A percentile compares a stretch with the other conserved stretches of the same genome.
phyloP scores from a whole-genome alignment of 306 rosid genomes.

The Begonia masoniana region DNA sequence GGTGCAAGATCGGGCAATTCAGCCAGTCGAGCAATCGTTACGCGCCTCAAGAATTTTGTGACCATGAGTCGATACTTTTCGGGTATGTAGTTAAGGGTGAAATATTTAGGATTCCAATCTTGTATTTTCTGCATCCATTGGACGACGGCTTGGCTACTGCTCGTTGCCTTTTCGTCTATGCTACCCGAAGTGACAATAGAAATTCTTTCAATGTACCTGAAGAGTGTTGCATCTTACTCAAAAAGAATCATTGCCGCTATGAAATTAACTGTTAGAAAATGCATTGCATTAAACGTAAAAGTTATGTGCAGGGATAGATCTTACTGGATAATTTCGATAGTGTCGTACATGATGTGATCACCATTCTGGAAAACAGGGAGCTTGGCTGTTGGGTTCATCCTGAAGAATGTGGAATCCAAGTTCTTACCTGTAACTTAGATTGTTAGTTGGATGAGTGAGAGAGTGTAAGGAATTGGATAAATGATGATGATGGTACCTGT shows the following conservation, averaged over 20 bases:
- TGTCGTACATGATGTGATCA: constrained; percentile 53
- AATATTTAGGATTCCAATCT: constrained; percentile 72
- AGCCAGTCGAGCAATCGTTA: constrained; percentile 76
- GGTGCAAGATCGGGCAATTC: constrained; percentile 75
- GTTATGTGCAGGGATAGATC: constrained; percentile 16
- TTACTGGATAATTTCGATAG: constrained; percentile 82
- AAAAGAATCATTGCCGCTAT: neutral
- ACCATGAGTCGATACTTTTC: constrained; percentile 48
- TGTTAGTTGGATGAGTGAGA: too few relatives aligned
- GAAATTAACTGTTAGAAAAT: neutral
- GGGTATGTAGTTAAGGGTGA: constrained; percentile 63
- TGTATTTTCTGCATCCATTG: constrained; percentile 85
- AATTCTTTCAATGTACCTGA: constrained; percentile 88
- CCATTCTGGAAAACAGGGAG: constrained; percentile 91
- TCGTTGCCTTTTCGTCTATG: constrained; percentile 21
- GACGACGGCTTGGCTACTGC: constrained; percentile 44
- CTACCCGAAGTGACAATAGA: constrained; percentile 54
- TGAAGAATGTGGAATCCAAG: constrained; percentile 64
- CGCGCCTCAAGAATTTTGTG: constrained; percentile 64
- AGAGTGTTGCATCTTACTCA: neutral
- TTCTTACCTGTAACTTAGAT: constrained; percentile 54
- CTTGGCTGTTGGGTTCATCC: constrained; percentile 56
- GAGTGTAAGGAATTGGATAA: constrained; percentile 1
- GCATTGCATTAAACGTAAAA: neutral
- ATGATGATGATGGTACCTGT: constrained; percentile 88